phyloP scores from a whole-genome alignment of 2,329 filamentous ascomycete genomes.

The Botrytis deweyae region DNA sequence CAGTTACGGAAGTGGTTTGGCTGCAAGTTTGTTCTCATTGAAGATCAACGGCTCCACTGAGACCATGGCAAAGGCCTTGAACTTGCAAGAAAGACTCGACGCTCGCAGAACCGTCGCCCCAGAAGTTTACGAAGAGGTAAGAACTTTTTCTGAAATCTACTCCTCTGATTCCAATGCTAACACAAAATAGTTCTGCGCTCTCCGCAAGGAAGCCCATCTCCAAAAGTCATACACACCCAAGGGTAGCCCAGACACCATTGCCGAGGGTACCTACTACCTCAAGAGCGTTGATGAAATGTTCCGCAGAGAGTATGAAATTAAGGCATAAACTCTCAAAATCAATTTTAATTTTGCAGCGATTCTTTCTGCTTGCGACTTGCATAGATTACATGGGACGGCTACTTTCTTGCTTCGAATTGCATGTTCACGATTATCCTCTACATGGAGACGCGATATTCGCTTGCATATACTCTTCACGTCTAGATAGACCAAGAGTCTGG shows the following conservation, averaged over 20 bases:
- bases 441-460: constrained; percentile 5
- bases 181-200: constrained; percentile 64
- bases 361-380: constrained; percentile 5
- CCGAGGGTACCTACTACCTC: constrained; percentile 72
- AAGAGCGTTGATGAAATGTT: constrained; percentile 82
- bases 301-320: constrained; percentile 74
- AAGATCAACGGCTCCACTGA: constrained; percentile 70
- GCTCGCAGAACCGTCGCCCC: constrained; percentile 66
- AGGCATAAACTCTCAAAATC: constrained; percentile 52
- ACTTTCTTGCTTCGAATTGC: constrained; percentile 6
- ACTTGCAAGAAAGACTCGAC: constrained; percentile 68
- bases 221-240: constrained; percentile 74
- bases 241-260: constrained; percentile 66
- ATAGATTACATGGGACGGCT: constrained; percentile 1
- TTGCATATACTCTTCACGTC: constrained; percentile 11
- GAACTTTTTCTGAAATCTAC: constrained; percentile 36
- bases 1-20: constrained; percentile 74
- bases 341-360: constrained; percentile 11
- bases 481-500: not conserved
- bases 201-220: constrained; percentile 80
- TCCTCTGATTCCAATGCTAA: constrained; percentile 29
- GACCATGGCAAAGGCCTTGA: constrained; percentile 63
- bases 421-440: constrained; percentile 5
- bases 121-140: constrained; percentile 70
- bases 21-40: constrained; percentile 66